phyloP scores from a whole-genome alignment of 352 stramenopile species.

The Pythium dissotocum region DNA sequence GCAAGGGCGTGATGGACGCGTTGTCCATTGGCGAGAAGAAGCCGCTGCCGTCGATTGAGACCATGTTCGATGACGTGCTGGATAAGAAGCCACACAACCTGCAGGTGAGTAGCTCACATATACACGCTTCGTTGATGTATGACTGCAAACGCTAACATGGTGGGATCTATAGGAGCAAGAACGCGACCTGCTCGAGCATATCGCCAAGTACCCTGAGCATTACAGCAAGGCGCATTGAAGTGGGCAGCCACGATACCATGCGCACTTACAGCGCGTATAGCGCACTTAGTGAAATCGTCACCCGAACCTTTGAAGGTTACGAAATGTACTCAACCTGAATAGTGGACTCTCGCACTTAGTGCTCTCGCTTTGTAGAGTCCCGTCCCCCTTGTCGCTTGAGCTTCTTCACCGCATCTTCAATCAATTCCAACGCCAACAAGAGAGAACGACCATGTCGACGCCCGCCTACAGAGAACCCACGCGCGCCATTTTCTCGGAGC shows the following conservation, averaged over 20 bases:
- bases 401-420: not conserved
- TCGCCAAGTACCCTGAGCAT: slow-evolving; percentile 92
- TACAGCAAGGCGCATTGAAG: slow-evolving; percentile 42
- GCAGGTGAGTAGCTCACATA: slow-evolving; percentile 41
- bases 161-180: slow-evolving; percentile 87
- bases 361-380: not conserved
- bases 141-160: not conserved
- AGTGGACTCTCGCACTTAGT: not conserved
- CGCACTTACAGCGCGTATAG: not conserved
- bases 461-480: slow-evolving; percentile 49
- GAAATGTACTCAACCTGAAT: not conserved
- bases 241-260: not conserved
- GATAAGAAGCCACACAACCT: slow-evolving; percentile 93
- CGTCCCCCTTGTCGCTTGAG: not conserved
- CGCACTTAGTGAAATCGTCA: not conserved
- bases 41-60: slow-evolving; percentile 76
- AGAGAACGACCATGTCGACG: slow-evolving; percentile 23
- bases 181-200: slow-evolving; percentile 87
- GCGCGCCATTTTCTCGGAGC: slow-evolving; percentile 79
- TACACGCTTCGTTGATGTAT: not conserved
- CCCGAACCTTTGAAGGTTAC: not conserved
- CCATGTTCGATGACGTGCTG: slow-evolving; percentile 98
- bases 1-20: slow-evolving; percentile 82
- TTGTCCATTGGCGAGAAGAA: slow-evolving; percentile 91
- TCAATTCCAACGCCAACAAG: not conserved